These are phyloP conservation scores for Phytophthora multivora DNA, from an alignment of 352 stramenopile species.

Conservation along the genomic window DNA sequence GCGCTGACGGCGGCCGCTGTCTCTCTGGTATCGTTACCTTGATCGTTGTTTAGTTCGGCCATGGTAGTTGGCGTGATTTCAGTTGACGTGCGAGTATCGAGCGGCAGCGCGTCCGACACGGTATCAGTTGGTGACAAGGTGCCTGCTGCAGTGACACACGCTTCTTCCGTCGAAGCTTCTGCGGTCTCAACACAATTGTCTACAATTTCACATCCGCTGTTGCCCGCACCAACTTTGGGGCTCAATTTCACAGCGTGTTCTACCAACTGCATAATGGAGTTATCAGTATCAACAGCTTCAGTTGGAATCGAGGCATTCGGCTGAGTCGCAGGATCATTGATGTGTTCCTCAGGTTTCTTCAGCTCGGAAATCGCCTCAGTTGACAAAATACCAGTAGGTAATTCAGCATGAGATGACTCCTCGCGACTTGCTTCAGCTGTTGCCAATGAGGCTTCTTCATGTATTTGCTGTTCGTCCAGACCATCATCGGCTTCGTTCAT, in stretches of 20 bases:
- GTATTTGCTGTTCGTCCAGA: conserved; percentile 2
- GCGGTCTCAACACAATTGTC: background rate
- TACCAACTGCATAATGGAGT: background rate
- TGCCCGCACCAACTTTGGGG: background rate
- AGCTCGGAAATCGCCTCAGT: background rate
- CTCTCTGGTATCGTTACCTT: background rate
- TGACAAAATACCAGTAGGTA: background rate
- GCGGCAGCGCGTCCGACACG: no score
- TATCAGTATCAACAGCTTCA: background rate
- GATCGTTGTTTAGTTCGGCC: background rate
- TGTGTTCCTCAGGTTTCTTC: background rate
- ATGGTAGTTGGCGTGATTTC: background rate
- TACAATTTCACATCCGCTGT: background rate
- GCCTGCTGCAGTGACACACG: background rate
- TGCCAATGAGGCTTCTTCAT: background rate
- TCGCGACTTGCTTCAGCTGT: background rate
- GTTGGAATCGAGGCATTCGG: background rate
- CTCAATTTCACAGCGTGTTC: background rate
- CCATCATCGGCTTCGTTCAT: conserved; percentile 1
- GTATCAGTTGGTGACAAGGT: background rate
- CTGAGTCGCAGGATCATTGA: background rate
- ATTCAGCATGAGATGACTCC: background rate
- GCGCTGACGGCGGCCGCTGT: background rate
- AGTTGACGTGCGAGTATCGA: no score
- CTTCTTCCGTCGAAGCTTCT: background rate